Conservation (phyloP, 2,329 filamentous ascomycete species). For the Fonsecaea erecta region DNA sequence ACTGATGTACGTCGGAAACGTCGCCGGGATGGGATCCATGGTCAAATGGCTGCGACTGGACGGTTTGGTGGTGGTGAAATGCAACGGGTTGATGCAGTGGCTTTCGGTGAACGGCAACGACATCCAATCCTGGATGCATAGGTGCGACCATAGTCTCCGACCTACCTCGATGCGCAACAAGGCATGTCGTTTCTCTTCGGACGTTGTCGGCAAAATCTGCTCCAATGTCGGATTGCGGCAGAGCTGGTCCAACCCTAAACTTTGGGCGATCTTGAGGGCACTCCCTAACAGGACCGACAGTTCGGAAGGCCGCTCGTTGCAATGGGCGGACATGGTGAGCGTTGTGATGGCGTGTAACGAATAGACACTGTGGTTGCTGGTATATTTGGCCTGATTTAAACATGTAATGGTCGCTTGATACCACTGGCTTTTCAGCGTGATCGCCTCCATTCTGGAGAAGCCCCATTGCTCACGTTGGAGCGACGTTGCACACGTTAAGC, state of each 20-base stretch:
- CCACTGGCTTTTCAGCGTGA: constrained; percentile 51
- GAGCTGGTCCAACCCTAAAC: constrained; percentile 52
- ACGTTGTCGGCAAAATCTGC: constrained; percentile 23
- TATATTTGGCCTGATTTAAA: constrained; percentile 54
- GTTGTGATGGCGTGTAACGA: constrained; percentile 55
- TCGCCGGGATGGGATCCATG: constrained; percentile 28
- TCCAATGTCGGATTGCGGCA: too few species aligned
- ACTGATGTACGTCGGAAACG: constrained; percentile 43
- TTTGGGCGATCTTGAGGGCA: constrained; percentile 54
- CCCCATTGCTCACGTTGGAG: constrained; percentile 44
- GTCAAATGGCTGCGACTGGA: constrained; percentile 42
- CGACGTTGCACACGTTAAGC: constrained; percentile 29
- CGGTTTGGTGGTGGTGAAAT: constrained; percentile 45
- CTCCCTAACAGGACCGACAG: constrained; percentile 53
- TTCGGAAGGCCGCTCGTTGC: constrained; percentile 55
- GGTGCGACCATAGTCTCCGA: constrained; percentile 46
- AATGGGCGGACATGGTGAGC: constrained; percentile 56
- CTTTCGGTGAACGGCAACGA: constrained; percentile 48
- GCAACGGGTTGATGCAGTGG: constrained; percentile 44
- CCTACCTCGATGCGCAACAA: constrained; percentile 42
- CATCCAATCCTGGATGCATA: constrained; percentile 52
- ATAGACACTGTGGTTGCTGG: constrained; percentile 48
- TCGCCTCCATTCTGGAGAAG: constrained; percentile 47
- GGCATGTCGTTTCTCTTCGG: constrained; percentile 9
- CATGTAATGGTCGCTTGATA: constrained; percentile 52